These are phyloP conservation scores for Hibiscus mutabilis DNA, from an alignment of 345 rosid species.

Conservation along the genomic window DNA sequence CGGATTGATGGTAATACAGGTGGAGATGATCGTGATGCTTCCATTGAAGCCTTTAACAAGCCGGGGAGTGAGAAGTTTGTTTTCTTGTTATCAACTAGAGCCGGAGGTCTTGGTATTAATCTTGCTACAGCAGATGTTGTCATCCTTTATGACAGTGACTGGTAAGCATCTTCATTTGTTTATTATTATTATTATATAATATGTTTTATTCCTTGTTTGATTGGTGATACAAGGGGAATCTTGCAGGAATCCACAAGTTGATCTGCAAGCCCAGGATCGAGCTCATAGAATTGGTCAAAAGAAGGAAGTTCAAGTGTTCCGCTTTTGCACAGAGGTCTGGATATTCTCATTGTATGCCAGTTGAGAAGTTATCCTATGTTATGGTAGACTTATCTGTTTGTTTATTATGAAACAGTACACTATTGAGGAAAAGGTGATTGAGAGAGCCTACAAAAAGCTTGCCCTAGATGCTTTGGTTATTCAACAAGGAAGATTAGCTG, in stretches of 20 bases:
- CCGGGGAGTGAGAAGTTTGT: slow-evolving; percentile 99
- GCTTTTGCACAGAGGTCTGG: slow-evolving; percentile 93
- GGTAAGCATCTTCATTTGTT: slow-evolving; percentile 40
- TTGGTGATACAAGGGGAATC: slow-evolving; percentile 22
- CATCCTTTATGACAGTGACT: slow-evolving; percentile 97
- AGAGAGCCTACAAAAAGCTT: slow-evolving; percentile 96
- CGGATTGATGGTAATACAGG: slow-evolving; percentile 44
- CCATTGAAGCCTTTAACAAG: slow-evolving; percentile 87
- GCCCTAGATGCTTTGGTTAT: slow-evolving; percentile 98
- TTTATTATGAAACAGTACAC: slow-evolving; percentile 61
- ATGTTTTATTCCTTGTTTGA: slow-evolving; percentile 4
- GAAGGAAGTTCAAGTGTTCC: slow-evolving; percentile 98
- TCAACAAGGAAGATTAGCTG: slow-evolving; percentile 95
- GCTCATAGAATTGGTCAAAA: slow-evolving; percentile 99
- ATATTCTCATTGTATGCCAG: slow-evolving; percentile 4
- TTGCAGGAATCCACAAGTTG: slow-evolving; percentile 97
- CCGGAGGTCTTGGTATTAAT: slow-evolving; percentile 99
- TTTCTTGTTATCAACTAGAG: slow-evolving; percentile 93
- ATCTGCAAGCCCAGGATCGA: slow-evolving; percentile 99
- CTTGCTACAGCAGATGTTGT: slow-evolving; percentile 99
- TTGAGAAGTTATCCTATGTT: background rate
- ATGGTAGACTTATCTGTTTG: slow-evolving; percentile 9
- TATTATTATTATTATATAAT: background rate
- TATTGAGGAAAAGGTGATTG: slow-evolving; percentile 93
- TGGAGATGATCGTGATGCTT: slow-evolving; percentile 98